Evolutionary conservation across 805 yeast genomes (phyloP).

Genomic region (Yamadazyma laniorum): DNA sequence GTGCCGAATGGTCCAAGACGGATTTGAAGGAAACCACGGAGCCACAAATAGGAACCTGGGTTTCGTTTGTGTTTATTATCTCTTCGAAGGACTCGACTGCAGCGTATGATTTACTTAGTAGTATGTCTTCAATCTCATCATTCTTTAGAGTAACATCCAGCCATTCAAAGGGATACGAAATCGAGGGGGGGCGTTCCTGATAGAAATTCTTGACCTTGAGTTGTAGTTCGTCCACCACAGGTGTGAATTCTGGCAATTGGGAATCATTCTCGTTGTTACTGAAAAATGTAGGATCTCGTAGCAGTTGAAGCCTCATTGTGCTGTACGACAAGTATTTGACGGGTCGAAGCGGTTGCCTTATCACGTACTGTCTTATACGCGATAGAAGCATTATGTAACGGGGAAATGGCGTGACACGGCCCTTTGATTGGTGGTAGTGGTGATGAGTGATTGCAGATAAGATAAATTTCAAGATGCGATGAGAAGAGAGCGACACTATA

Average conservation of each 20-base stretch:
- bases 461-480: background rate
- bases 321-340: background rate
- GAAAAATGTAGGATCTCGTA: background rate
- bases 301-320: background rate
- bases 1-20: slow-evolving; percentile 2
- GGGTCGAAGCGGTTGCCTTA: background rate
- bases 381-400: background rate
- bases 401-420: no score
- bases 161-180: background rate
- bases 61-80: slow-evolving; percentile 16
- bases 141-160: background rate
- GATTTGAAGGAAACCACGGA: slow-evolving; percentile 26
- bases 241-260: background rate
- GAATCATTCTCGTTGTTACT: background rate
- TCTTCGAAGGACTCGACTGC: slow-evolving; percentile 13
- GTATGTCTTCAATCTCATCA: slow-evolving; percentile 1
- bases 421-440: no score
- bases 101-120: slow-evolving; percentile 10
- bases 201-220: slow-evolving; percentile 1
- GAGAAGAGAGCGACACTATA: no score
- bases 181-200: background rate
- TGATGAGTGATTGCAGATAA: no score
- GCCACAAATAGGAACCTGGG: slow-evolving; percentile 27
- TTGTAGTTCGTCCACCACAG: background rate
- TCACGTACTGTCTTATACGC: background rate